Percentiles rank a stretch among this genome's conserved stretches.
Conservation (phyloP, 78 protist species). For the slime mould (Dictyostelium discoideum) region DNA sequence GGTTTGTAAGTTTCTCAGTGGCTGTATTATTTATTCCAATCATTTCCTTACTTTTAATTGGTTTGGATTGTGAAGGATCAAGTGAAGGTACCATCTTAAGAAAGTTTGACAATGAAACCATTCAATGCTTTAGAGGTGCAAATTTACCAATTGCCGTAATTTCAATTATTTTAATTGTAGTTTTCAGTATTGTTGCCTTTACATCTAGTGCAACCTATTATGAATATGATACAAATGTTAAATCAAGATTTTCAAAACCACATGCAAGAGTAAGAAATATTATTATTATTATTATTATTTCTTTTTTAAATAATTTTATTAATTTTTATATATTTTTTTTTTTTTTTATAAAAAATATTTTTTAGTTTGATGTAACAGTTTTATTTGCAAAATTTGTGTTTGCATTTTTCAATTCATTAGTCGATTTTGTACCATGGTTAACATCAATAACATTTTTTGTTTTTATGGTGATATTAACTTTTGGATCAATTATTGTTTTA, state of each 20-base stretch:
- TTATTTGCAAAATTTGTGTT: conserved; percentile 49
- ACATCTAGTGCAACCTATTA: conserved; percentile 37
- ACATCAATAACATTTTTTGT: conserved; percentile 20
- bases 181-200: conserved; percentile 31
- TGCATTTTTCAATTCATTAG: conserved; percentile 27
- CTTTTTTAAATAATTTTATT: neutral
- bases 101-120: neutral
- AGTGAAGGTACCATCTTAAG: neutral
- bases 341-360: neutral
- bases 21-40: conserved; percentile 61
- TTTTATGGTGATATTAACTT: conserved; percentile 16
- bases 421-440: conserved; percentile 42
- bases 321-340: neutral
- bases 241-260: conserved; percentile 51
- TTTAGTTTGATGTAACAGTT: conserved; percentile 52
- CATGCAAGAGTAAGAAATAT: conserved; percentile 63
- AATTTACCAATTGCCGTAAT: conserved; percentile 23
- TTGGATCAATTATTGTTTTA: conserved; percentile 47
- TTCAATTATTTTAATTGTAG: conserved; percentile 32
- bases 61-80: conserved; percentile 13
- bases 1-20: conserved; percentile 56
- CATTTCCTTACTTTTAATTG: conserved; percentile 34
- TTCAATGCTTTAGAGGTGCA: conserved; percentile 16
- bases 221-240: conserved; percentile 55
- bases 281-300: neutral